These are phyloP conservation scores for Epichloe gansuensis DNA, from an alignment of 2,329 filamentous ascomycete species.

Conservation along the genomic window DNA sequence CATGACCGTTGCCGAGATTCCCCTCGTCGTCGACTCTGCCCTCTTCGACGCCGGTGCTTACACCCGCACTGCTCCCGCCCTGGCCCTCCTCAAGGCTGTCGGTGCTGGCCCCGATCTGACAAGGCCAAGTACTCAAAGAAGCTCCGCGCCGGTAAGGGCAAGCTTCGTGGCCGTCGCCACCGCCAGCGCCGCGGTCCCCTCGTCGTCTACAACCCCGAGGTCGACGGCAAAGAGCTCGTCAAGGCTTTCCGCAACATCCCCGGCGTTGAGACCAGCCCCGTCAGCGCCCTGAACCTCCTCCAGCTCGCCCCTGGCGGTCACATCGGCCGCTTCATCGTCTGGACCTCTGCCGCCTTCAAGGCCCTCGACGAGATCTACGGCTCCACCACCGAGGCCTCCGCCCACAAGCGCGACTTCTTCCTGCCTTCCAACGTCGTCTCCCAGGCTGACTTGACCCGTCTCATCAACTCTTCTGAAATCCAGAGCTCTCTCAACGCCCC, in stretches of 20 bases:
- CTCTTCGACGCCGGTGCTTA: constrained; percentile 70
- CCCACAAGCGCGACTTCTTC: constrained; percentile 98
- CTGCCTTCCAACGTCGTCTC: constrained; percentile 84
- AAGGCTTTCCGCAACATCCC: constrained; percentile 97
- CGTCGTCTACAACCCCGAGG: constrained; percentile 91
- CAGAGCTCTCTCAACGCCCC: constrained; percentile 89
- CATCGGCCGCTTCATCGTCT: constrained; percentile 97
- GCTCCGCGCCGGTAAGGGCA: constrained; percentile 97
- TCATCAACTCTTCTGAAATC: constrained; percentile 99
- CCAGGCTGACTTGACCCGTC: constrained; percentile 89
- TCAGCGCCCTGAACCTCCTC: constrained; percentile 93
- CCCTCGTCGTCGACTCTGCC: constrained; percentile 86
- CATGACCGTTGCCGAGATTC: constrained; percentile 85
- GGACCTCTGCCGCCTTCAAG: constrained; percentile 94
- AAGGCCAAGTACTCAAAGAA: constrained; percentile 97
- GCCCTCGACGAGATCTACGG: constrained; percentile 96
- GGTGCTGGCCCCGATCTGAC: constrained; percentile 81
- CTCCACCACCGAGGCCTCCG: constrained; percentile 75
- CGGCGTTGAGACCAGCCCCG: constrained; percentile 91
- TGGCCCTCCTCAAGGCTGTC: constrained; percentile 78
- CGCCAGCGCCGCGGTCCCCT: constrained; percentile 96
- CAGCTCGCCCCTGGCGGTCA: constrained; percentile 98
- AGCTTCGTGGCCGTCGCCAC: constrained; percentile 92
- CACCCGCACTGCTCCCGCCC: constrained; percentile 78
- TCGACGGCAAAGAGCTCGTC: constrained; percentile 89